Base-by-base conservation (phyloP, 1,284 basidiomycete genomes). In the Cutaneotrichosporon cutaneum region DNA sequence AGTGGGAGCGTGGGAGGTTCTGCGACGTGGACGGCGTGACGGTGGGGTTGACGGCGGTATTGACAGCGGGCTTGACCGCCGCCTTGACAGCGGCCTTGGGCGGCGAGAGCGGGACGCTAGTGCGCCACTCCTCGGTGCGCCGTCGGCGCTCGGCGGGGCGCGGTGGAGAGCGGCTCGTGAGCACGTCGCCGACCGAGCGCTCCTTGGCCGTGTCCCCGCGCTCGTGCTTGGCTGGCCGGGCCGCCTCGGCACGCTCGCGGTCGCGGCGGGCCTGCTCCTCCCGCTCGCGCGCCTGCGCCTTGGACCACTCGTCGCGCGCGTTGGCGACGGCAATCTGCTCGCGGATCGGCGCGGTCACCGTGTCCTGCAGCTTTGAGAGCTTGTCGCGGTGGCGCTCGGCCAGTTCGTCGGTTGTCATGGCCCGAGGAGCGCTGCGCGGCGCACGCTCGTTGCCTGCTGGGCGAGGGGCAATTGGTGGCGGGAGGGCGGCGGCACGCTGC, bases 381-480 rank as follows among this genome's bases (percentile, higher is more conserved):
- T 70, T 64, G 39, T 71, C 68, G 18, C 76, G 67, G 54, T 81
- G 79, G n/a, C 77, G 71, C 10, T 73, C 72, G 1, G 71, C 68
- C 6, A 81, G 70, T 57, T 81, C 76, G 30, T 79, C 76, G 22
- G 72, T 71, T 7, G 77, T 77, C 70, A 79, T 75, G 3, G 72
- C 68, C 21, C 45, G 39, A 21, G 30, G 30, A 4, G 48, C 26
- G 39, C 26, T 14, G 36, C 45, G 63, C 2, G 35, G 22, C n/a
- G n/a, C 39, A 26, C 24, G 35, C 8, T 39, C 35, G 7, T 26
- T 26, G 11, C 21, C 21, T 3, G 16, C 21, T 5, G 21, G 52
- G 9, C 35, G 52, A 35, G 35, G 22, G 14, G 13, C 42, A 7
- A 11, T 30, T 10, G 26, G 56, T 14, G 35, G 50, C 36, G n/a